Base-by-base conservation (phyloP, 495 filamentous ascomycete species). In the Viridothelium virens region DNA sequence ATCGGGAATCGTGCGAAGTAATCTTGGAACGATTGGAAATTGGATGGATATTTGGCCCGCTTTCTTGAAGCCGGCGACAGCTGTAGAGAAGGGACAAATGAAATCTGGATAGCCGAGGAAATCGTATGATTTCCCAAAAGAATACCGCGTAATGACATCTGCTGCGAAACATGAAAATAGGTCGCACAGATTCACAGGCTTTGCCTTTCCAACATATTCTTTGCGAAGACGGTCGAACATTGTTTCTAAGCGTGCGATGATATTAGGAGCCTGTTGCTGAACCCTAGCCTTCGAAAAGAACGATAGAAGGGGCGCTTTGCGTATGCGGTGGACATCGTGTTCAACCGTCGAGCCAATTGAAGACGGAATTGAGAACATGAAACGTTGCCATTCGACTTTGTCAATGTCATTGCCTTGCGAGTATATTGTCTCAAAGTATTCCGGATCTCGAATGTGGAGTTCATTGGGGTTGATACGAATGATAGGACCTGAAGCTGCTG, bases 351-450 rank as follows among this genome's bases (percentile, higher is more conserved):
- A n/a, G 46, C 62, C 47, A 2, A 65, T 66, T 31, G 16, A 14
- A 4, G 18, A n/a, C 25, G 38, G 38, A 50, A 31, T 59, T 56
- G 61, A 69, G 67, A 16, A 16, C 64, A 3, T 65, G 53, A 33
- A 65, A 69, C 53, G 46, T 67, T 9, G 66, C 25, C 63, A 63
- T 67, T 38, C 71, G 25, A 25, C 25, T 25, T 25, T 70, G 39
- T 71, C 72, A 10, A 64, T 44, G 67, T 38, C 56, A 25, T 25
- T 62, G 53, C 63, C 50, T 25, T 39, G 39, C 59, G 41, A 56
- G 65, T 72, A 72, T n/a, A 72, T 59, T 31, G 36, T n/a, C 47
- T 70, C 64, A 63, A 69, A 72, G 64, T 61, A 72, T n/a, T 67
- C 64, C 3, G 66, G 70, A 62, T 72, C 70, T 7, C n/a, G 16